phyloP scores from a whole-genome alignment of 73 alveolate genomes.

The Symbiodinium pilosum region DNA sequence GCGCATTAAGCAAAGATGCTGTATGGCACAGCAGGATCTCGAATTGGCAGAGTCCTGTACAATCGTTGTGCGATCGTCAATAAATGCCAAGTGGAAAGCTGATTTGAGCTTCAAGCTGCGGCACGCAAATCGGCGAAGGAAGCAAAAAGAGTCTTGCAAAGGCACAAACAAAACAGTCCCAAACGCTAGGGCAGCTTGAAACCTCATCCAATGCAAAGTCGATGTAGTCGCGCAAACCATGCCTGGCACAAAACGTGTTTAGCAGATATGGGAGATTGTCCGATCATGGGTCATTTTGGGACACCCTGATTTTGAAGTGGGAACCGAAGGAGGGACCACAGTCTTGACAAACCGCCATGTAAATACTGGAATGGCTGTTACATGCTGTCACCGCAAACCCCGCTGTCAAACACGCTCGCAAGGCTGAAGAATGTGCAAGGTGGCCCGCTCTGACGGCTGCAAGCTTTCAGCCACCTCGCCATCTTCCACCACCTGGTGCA shows the following conservation, averaged over 20 bases:
- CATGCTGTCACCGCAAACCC: not conserved
- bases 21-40: too few species aligned
- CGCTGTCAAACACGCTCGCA: not conserved
- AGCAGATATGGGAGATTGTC: too few species aligned
- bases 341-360: too few species aligned
- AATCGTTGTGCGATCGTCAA: too few species aligned
- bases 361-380: not conserved
- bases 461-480: constrained; percentile 64
- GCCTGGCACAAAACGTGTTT: constrained; percentile 23
- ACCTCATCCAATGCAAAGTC: constrained; percentile 80
- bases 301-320: too few species aligned
- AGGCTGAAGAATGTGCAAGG: constrained; percentile 35
- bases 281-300: too few species aligned
- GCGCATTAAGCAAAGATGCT: not conserved
- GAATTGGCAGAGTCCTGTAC: too few species aligned
- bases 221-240: constrained; percentile 70
- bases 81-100: too few species aligned
- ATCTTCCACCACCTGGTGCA: constrained; percentile 84
- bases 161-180: too few species aligned
- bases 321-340: too few species aligned
- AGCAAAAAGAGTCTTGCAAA: not conserved
- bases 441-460: constrained; percentile 78
- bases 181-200: not conserved
- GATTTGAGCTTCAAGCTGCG: not conserved
- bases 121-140: not conserved